Evolutionary conservation across 73 alveolate species (phyloP).

Genomic region (Paramecium sonneborni): DNA sequence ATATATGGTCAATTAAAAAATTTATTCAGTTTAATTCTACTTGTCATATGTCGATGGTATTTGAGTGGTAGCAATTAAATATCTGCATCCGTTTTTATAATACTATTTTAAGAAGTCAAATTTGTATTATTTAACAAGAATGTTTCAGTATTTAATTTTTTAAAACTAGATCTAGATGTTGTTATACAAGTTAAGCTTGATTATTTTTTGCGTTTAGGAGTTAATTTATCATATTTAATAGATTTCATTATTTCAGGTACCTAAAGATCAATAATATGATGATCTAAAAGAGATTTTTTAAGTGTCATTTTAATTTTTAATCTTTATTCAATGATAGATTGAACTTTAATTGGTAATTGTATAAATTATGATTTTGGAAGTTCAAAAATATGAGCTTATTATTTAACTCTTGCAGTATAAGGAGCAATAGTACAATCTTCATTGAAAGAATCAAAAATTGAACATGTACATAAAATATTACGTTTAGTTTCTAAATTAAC

Average conservation of each 20-base stretch:
- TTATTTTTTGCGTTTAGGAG: neutral
- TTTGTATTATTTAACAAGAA: neutral
- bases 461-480: neutral
- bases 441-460: neutral
- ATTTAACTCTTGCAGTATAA: constrained; percentile 8
- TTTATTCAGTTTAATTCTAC: constrained; percentile 1
- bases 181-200: neutral
- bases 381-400: neutral
- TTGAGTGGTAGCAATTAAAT: neutral
- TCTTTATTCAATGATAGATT: neutral
- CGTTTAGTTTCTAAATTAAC: neutral
- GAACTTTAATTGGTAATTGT: neutral
- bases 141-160: neutral
- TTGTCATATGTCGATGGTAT: neutral
- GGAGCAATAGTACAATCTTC: neutral
- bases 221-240: neutral
- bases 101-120: constrained; percentile 30
- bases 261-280: constrained; percentile 4
- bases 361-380: neutral
- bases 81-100: neutral
- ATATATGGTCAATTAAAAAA: constrained; percentile 18
- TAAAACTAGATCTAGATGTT: neutral
- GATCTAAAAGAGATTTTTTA: neutral
- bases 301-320: neutral
- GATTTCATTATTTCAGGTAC: constrained; percentile 11